Evolutionary conservation across 257 asterid genomes (phyloP), one percentile per base, ranked within the genome.

Genomic region (Jacaranda mimosifolia): DNA sequence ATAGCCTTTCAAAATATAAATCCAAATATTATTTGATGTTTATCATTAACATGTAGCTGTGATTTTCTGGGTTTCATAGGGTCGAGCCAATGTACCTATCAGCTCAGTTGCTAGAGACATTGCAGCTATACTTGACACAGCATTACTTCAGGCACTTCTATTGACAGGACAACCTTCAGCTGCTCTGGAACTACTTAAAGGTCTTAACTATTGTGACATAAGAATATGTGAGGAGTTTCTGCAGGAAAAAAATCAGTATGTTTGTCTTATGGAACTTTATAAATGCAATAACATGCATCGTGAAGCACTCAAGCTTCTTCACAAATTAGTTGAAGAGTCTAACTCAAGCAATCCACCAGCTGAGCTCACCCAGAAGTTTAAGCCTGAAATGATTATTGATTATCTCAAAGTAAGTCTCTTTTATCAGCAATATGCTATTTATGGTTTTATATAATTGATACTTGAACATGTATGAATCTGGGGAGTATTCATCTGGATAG

Each of bases 31-130:
- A 19, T 63, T 73, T 83, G 78, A 76, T 69, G 64, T 36, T 53
- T 51, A 3, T 26, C 63, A 52, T 64, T 55, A 14, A 19, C 70
- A 68, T 73, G 26, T 70, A 17, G 62, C 62, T 66, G 17, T 82
- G 49, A 40, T 65, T 9, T 73, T 56, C 40, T 56, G 77, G 57
- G 72, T 69, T 62, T 75, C 73, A 55, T 70, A 96, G 99, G 97
- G 90, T 56, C 91, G 96, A 79, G 73, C 82, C 77, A 84, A 75
- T 77, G 62, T 77, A 64, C 81, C 94, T 51, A 84, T 91, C 85
- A 91, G 96, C 83, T 96, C 98, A 75, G 87, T 89, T 81, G 97
- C 99, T 45, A 89, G 99, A 89, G 99, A 91, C 80, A 86, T 90
- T 90, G 99, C 98, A 56, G 91, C 98, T 52, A 88, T 89, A 68